Conservation (phyloP, 2,329 filamentous ascomycete genomes). For the Fusarium sp. region DNA sequence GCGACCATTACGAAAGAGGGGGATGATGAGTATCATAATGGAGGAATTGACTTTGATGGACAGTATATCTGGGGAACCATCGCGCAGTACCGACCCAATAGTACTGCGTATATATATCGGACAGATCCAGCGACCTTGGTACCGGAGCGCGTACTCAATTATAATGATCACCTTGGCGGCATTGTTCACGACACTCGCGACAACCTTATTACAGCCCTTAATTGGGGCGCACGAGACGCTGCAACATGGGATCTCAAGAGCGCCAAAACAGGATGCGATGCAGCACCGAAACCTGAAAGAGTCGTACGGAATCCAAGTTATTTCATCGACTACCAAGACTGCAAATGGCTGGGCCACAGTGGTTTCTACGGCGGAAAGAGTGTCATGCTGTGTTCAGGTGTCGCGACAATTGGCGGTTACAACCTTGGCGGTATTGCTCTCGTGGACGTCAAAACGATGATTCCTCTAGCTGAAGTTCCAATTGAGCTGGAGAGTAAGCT, state of each 20-base stretch:
- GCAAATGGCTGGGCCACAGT: constrained; percentile 61
- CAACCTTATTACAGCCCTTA: constrained; percentile 54
- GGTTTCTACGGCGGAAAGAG: constrained; percentile 50
- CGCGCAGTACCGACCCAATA: constrained; percentile 61
- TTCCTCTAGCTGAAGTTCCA: constrained; percentile 59
- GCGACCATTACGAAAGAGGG: constrained; percentile 55
- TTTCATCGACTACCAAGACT: constrained; percentile 64
- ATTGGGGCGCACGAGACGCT: constrained; percentile 60
- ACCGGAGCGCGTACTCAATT: constrained; percentile 50
- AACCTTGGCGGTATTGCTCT: constrained; percentile 60
- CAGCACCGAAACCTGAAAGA: constrained; percentile 25
- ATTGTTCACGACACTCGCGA: constrained; percentile 56
- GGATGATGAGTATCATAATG: constrained; percentile 58
- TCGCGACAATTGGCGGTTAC: constrained; percentile 52
- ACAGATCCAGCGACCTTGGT: constrained; percentile 53
- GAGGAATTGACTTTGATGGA: constrained; percentile 63
- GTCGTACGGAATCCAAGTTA: constrained; percentile 54
- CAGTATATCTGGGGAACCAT: constrained; percentile 59
- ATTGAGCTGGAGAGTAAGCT: constrained; percentile 55
- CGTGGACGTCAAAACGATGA: constrained; percentile 59
- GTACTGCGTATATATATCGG: constrained; percentile 56
- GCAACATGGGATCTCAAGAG: constrained; percentile 50
- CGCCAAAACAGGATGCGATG: constrained; percentile 30
- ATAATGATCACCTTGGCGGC: constrained; percentile 59
- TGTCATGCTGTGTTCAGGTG: constrained; percentile 61